Conservation (phyloP, 2,329 filamentous ascomycete species). For the Diaporthe amygdali region DNA sequence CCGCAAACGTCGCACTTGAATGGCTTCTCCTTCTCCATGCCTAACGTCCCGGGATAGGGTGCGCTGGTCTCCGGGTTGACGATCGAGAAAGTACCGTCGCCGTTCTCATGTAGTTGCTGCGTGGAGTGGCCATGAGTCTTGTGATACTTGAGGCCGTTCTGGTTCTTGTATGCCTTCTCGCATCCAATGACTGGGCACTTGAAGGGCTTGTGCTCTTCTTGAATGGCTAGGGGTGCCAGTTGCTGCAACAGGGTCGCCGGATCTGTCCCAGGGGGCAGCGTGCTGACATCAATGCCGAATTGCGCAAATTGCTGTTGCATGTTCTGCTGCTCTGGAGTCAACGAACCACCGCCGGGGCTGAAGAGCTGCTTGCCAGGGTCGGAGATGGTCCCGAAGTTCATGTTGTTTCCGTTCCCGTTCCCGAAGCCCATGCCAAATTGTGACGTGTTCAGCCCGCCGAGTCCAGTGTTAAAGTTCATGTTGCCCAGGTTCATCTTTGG, state of each 20-base stretch:
- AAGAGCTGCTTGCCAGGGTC: constrained; percentile 94
- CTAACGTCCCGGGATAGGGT: constrained; percentile 92
- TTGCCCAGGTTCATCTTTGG: constrained; percentile 63
- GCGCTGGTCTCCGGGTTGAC: constrained; percentile 94
- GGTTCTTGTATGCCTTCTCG: constrained; percentile 99
- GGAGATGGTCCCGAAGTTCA: constrained; percentile 72
- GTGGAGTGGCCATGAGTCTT: constrained; percentile 92
- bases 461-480: constrained; percentile 53
- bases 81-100: constrained; percentile 96
- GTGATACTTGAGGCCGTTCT: constrained; percentile 94
- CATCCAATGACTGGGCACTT: constrained; percentile 97
- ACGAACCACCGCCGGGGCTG: constrained; percentile 79
- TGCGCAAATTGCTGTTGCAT: constrained; percentile 73
- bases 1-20: constrained; percentile 97
- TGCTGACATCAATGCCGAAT: constrained; percentile 75
- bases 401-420: constrained; percentile 44
- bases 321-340: constrained; percentile 64
- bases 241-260: constrained; percentile 63
- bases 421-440: constrained; percentile 63
- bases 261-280: constrained; percentile 79
- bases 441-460: constrained; percentile 37
- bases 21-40: constrained; percentile 99
- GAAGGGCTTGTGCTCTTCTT: constrained; percentile 96
- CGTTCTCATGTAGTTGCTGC: constrained; percentile 94
- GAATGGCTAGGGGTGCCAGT: constrained; percentile 66